These are phyloP conservation scores for Euryodendron excelsum DNA, from an alignment of 148 eudicot genomes.

Conservation along the genomic window DNA sequence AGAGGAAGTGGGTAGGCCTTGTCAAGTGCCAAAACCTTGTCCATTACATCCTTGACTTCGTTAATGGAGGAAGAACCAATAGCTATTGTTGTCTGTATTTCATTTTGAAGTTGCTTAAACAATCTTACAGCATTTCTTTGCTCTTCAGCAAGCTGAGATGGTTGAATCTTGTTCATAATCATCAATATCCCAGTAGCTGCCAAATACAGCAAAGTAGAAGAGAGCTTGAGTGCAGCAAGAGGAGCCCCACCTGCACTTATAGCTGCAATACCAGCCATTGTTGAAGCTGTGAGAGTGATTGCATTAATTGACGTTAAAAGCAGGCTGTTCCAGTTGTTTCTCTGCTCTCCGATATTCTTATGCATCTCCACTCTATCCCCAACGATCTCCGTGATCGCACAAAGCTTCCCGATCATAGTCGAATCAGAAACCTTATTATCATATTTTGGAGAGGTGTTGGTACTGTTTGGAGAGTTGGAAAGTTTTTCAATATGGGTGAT, in stretches of 20 bases:
- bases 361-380: slow-evolving; percentile 72
- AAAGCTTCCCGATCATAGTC: slow-evolving; percentile 29
- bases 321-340: slow-evolving; percentile 60
- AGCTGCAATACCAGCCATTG: slow-evolving; percentile 47
- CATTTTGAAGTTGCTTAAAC: slow-evolving; percentile 35
- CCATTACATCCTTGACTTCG: slow-evolving; percentile 44
- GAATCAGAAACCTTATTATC: slow-evolving; percentile 13
- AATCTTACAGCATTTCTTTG: slow-evolving; percentile 58
- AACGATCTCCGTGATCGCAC: slow-evolving; percentile 45
- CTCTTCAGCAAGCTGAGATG: slow-evolving; percentile 72
- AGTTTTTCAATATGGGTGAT: neutral
- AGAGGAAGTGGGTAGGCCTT: slow-evolving; percentile 71
- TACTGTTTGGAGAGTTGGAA: neutral
- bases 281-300: slow-evolving; percentile 58
- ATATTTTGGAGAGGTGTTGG: neutral
- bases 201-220: slow-evolving; percentile 41
- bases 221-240: slow-evolving; percentile 31
- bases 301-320: slow-evolving; percentile 55
- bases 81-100: slow-evolving; percentile 28
- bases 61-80: slow-evolving; percentile 9
- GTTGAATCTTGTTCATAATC: slow-evolving; percentile 64
- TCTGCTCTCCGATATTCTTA: slow-evolving; percentile 50
- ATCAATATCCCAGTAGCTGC: slow-evolving; percentile 47
- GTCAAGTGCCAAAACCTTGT: slow-evolving; percentile 54
- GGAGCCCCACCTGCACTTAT: slow-evolving; percentile 6